Base-by-base conservation (phyloP, 2,329 filamentous ascomycete species). In the Colletotrichum tropicale region DNA sequence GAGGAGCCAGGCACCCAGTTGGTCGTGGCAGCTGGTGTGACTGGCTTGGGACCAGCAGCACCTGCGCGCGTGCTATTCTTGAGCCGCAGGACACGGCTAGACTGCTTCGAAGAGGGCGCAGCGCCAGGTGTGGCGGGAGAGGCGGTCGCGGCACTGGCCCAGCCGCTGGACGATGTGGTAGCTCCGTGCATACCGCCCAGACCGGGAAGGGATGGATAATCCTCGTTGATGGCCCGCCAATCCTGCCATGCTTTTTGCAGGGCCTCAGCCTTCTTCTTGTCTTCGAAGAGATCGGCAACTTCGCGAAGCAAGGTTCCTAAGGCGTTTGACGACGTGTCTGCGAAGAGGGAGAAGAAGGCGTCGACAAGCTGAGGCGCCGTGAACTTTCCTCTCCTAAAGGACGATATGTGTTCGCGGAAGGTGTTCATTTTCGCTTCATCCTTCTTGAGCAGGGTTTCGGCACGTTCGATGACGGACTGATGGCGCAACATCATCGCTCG, bases 201-300 rank as follows among this genome's bases (percentile, higher is more conserved):
- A 0, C 94, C 94, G 2, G 96, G 96, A 1, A 98, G 88, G 3
- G 94, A 95, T 1, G 96, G 96, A 79, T 98, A 98, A 83, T 98
- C 96, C 84, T 98, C 96, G 79, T 98, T 98, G 85, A 98, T 97
- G 48, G 96, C 96, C 62, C 95, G 95, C 95, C 96, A 98, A 84
- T 98, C 95, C 79, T 95, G 95, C 96, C 96, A 98, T 2, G 96
- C 95, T 80, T 94, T 94, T 30, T 96, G 91, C 5, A 99, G 87
- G 1, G 88, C 89, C 68, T 94, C 93, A 2, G 92, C 92, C 82
- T 98, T 98, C 21, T 84, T 82, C 66, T 93, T 90, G 79, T 98
- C 94, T 79, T 99, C 96, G 80, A 97, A 98, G 13, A 99, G 92
- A 68, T 98, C 96, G 7, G 96, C 94, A 5, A 98, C 91, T 82